Base-by-base conservation (phyloP, 2,329 filamentous ascomycete species). In the Leptodontidium sp. region DNA sequence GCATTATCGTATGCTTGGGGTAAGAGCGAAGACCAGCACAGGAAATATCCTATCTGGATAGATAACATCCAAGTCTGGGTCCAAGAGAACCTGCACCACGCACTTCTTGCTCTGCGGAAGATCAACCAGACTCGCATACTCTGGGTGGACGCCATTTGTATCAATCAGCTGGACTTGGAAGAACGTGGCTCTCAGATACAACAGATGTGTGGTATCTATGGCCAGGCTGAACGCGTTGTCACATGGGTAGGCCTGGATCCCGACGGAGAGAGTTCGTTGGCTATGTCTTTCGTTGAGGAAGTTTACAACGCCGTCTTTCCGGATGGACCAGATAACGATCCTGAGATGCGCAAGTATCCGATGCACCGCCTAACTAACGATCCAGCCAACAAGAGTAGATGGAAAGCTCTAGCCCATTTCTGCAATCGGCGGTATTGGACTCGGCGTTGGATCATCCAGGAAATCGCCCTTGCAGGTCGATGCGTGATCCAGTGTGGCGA, bases 401-500 rank as follows among this genome's bases (percentile, higher is more conserved):
- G 52, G 52, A 14, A 35, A 11, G 52, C 52, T n/a, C 29, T 55
- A 1, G 52, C 29, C 29, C 4, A 55, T 55, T 29, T 55, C 12
- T 55, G 52, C 29, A 55, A 55, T 29, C 26, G 52, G 12, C 26
- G 52, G 7, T 55, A 55, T 26, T 55, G 52, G 52, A 35, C 29
- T 1, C 17, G 52, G n/a, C 52, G 52, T n/a, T 55, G 52, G 52
- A 55, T 55, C 26, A 55, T 55, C 52, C 52, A 55, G 17, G 52
- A 55, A 11, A 55, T 55, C 52, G 52, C 52, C 9, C 52, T 55
- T 14, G 52, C 52, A 9, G 17, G 26, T 15, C 12, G 14, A 35
- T 35, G 52, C 52, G 32, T 26, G 14, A 55, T 55, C 29, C 52
- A 55, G 32, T 55, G 52, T 12, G 52, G 52, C 4, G 52, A 55